Evolutionary conservation across 2,329 filamentous ascomycete species (phyloP), one percentile per base, ranked within the genome.

Genomic region (Fusarium sp.): DNA sequence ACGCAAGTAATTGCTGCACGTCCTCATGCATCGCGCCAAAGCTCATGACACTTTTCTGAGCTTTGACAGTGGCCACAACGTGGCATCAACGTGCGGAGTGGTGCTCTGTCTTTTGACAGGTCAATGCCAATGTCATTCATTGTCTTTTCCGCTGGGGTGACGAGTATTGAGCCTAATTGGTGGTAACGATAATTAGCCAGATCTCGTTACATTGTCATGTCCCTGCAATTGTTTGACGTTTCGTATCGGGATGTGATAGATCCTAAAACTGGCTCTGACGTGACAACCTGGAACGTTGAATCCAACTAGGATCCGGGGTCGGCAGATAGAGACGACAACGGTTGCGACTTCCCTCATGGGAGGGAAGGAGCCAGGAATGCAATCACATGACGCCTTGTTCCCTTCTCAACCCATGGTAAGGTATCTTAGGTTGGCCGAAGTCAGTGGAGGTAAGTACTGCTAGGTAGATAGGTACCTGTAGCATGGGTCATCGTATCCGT

Each of bases 301-400:
- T 21, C 40, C 39, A 53, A 39, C 69, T 37, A 36, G 63, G 69
- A 66, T 71, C 63, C 36, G 47, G 69, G 66, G 37, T 68, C 25
- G 35, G 42, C 51, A 60, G 48, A 57, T 70, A 58, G 55, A 67
- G 50, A 65, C 50, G 54, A 61, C 53, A 39, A 45, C 39, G 18
- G 46, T 45, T 50, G 39, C 37, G 54, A 33, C 43, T 54, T 45
- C 47, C 36, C 59, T 35, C 27, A 37, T 23, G 40, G 54, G 23
- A 39, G 18, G 40, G 33, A 58, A 40, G 17, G 25, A 29, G 14
- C 29, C 18, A 31, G 23, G 35, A 41, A 43, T 13, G 4, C 8
- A 18, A 43, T n/a, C 48, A 43, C 48, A 50, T 31, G 47, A n/a
- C 27, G 51, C 46, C 41, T 35, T n/a, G 17, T n/a, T 36, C n/a